A percentile compares a stretch with the other conserved stretches of the same genome.
Evolutionary conservation across 176 grass and related monocot species (phyloP).

Genomic region (Rhipidocladum racemiflorum): DNA sequence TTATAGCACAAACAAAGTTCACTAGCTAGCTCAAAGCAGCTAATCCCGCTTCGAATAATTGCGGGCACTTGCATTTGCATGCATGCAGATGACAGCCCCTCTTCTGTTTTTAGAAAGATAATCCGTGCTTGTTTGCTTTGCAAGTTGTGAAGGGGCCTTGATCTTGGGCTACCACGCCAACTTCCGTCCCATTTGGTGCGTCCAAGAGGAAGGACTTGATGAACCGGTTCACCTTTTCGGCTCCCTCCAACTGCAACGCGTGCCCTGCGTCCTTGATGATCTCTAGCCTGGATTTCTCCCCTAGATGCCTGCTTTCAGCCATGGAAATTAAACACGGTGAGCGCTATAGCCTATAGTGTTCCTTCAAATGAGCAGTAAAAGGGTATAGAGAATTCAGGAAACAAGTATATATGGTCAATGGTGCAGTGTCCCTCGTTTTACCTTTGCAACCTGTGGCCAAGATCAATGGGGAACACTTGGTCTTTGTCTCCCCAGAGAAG

Average conservation of each 20-base stretch:
- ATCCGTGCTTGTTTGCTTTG: neutral
- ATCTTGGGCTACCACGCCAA: neutral
- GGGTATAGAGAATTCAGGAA: neutral
- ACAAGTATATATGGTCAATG: too few species aligned
- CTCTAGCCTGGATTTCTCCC: constrained; percentile 52
- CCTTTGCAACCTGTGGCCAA: constrained; percentile 70
- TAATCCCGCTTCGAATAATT: neutral
- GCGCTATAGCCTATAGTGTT: too few species aligned
- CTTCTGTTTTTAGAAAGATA: neutral
- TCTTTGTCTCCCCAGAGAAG: constrained; percentile 91
- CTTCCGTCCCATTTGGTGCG: neutral
- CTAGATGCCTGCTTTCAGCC: constrained; percentile 52
- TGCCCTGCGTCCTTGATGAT: constrained; percentile 77
- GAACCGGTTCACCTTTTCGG: constrained; percentile 41
- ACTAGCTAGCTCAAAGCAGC: too few species aligned
- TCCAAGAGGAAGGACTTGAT: constrained; percentile 61
- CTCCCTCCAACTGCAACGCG: constrained; percentile 76
- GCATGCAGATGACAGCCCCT: neutral
- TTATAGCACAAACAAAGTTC: neutral
- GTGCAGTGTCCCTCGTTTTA: neutral
- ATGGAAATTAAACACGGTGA: neutral
- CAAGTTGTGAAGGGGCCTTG: neutral
- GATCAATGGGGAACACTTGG: constrained; percentile 62
- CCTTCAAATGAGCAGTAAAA: neutral
- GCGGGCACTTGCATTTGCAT: neutral